Conservation (phyloP, 2,329 filamentous ascomycete species). For the Neofusicoccum laricinum region DNA sequence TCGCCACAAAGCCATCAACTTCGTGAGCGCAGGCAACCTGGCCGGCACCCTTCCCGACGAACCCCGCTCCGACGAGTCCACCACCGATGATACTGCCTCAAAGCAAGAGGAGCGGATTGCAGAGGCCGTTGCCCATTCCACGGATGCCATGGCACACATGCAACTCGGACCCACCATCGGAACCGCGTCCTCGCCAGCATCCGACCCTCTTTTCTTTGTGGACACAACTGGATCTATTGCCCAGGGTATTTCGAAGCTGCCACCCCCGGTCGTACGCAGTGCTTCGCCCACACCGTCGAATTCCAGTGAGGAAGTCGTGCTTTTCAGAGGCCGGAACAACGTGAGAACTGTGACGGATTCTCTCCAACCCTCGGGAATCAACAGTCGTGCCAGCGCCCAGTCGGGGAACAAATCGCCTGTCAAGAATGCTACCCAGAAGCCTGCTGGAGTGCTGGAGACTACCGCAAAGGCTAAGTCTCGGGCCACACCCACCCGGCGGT, state of each 20-base stretch:
- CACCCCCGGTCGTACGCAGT: conserved; percentile 29
- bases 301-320: conserved; percentile 71
- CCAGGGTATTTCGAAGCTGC: background rate
- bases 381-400: background rate
- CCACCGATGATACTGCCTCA: conserved; percentile 14
- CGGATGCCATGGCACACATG: conserved; percentile 30
- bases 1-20: conserved; percentile 55
- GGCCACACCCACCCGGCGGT: background rate
- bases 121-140: conserved; percentile 18
- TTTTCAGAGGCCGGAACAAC: conserved; percentile 32
- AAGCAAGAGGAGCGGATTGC: conserved; percentile 16
- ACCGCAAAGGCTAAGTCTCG: too few species aligned
- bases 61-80: background rate
- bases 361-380: background rate
- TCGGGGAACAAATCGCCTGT: background rate
- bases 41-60: conserved; percentile 23
- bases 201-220: conserved; percentile 7
- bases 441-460: background rate
- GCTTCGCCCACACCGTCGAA: conserved; percentile 47
- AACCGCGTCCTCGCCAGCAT: background rate
- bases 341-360: conserved; percentile 9
- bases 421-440: background rate
- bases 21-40: conserved; percentile 57
- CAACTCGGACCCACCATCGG: conserved; percentile 14
- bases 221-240: conserved; percentile 9